Evolutionary conservation across 352 stramenopile genomes (phyloP), one percentile per base, ranked within the genome.

Genomic region (Phytophthora parvispora): DNA sequence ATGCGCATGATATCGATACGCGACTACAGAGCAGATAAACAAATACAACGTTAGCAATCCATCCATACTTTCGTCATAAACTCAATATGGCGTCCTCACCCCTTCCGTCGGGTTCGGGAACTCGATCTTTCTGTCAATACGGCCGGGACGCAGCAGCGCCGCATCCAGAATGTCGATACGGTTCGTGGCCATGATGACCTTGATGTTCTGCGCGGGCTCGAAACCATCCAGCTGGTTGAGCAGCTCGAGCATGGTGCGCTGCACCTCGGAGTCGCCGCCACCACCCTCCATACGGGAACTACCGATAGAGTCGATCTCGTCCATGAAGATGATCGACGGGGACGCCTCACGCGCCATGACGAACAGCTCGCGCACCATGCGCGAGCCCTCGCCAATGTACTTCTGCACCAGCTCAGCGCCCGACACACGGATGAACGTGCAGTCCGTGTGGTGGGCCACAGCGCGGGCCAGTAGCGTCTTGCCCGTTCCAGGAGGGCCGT

Each of bases 271-370:
- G 80, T 99, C 98, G 28, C 98, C 98, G 38, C 91, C 86, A 53
- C 97, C 92, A 48, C 92, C 90, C 59, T 98, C 96, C 72, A 98
- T 93, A 45, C 93, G 87, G 24, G 92, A 97, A 45, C 89, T 95
- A 57, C 98, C 98, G 69, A 99, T 99, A 49, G 95, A 99, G 83
- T 99, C 98, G 76, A 99, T 99, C 83, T 99, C 98, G 77, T 99
- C 98, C 98, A 99, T 99, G 67, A 99, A 99, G 66, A 99, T 99
- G 77, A 99, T 99, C 28, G 93, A 99, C 25, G 98, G 98, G n/a
- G 98, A 97, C n/a, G 90, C 88, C 70, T 98, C 93, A 55, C 91
- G 89, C 28, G 98, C 98, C 97, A 99, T 99, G 36, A 99, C 96
- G 77, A 99, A 99, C 6, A 99, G 87, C 84, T 99, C 98, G 50